Conservation (phyloP, 768 basidiomycete species). For the Agaricus sinodeliciosus region DNA sequence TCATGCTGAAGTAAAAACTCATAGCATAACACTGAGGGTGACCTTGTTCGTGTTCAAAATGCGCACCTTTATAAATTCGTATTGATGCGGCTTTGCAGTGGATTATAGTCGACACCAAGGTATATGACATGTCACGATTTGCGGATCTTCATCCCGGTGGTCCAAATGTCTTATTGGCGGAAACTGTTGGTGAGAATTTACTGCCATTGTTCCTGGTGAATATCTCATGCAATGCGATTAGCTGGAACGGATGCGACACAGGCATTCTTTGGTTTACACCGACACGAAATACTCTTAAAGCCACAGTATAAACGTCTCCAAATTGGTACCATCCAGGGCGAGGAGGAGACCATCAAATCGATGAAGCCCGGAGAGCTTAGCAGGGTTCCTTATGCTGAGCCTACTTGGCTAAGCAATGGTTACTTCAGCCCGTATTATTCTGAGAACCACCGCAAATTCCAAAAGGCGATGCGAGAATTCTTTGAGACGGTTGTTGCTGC, state of each 20-base stretch:
- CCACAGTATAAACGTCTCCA: constrained; percentile 26
- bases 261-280: constrained; percentile 25
- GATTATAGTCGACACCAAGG: constrained; percentile 76
- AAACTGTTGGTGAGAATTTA: constrained; percentile 49
- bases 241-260: constrained; percentile 59
- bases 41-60: constrained; percentile 49
- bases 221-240: constrained; percentile 11
- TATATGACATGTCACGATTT: constrained; percentile 79
- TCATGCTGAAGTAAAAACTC: background rate
- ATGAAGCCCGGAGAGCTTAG: constrained; percentile 23
- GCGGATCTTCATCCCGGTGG: constrained; percentile 84
- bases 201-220: background rate
- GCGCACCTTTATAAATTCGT: background rate
- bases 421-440: constrained; percentile 28
- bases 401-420: constrained; percentile 26
- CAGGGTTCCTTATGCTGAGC: constrained; percentile 27
- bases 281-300: constrained; percentile 24
- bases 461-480: constrained; percentile 69
- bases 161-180: constrained; percentile 60
- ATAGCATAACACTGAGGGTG: constrained; percentile 84
- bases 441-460: constrained; percentile 62
- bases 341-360: constrained; percentile 22
- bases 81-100: constrained; percentile 40
- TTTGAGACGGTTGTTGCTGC: constrained; percentile 67
- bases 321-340: constrained; percentile 23